phyloP scores from a whole-genome alignment of 768 basidiomycete genomes.

The Russula lepida region DNA sequence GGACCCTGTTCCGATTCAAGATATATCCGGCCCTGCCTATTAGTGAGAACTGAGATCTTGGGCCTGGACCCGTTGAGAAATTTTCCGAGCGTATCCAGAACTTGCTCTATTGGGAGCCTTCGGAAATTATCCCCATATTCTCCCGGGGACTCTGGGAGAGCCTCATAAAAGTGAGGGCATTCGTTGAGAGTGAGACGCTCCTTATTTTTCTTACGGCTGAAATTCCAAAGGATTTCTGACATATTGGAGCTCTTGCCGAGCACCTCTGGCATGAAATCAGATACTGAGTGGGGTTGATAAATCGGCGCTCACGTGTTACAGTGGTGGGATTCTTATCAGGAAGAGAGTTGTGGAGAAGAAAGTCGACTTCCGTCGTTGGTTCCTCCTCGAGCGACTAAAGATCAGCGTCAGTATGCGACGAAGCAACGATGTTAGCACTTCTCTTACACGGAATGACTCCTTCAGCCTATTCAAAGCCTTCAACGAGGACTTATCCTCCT shows the following conservation, averaged over 20 bases:
- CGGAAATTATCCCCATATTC: neutral
- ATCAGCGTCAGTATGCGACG: neutral
- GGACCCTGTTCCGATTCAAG: neutral
- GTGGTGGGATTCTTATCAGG: neutral
- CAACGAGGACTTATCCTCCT: neutral
- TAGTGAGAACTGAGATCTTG: constrained; percentile 2
- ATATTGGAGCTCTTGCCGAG: neutral
- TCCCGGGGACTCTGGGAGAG: neutral
- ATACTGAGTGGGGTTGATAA: neutral
- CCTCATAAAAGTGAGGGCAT: constrained; percentile 9
- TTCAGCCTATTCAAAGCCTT: neutral
- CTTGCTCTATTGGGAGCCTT: neutral
- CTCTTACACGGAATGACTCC: neutral
- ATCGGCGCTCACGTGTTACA: neutral
- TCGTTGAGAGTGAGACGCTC: constrained; percentile 5
- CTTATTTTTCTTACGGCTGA: neutral
- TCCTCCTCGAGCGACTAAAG: neutral
- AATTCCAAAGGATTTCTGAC: constrained; percentile 15
- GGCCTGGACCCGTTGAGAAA: neutral
- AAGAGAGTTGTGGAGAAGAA: constrained; percentile 1
- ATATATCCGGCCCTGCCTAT: constrained; percentile 5
- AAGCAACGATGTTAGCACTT: too few relatives aligned
- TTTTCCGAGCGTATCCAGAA: neutral
- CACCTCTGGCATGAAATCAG: neutral
- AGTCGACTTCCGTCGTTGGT: neutral